These are phyloP conservation scores for Polytrichum formosum DNA, from an alignment of 225 moss, liverwort and hornwort genomes.

Conservation along the genomic window DNA sequence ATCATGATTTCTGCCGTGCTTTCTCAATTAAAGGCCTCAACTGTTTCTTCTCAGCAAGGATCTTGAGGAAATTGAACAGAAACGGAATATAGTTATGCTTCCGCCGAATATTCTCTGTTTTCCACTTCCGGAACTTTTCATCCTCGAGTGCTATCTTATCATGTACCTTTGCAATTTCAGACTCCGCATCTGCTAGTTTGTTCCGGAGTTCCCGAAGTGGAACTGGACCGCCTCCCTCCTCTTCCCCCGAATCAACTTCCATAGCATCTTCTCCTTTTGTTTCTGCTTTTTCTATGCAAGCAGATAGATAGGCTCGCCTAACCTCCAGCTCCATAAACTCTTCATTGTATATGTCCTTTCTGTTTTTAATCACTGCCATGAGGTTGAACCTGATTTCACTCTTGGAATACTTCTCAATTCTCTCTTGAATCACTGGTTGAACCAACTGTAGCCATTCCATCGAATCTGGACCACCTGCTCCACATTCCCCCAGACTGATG, in stretches of 20 bases:
- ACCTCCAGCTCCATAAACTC: constrained; percentile 66
- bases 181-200: constrained; percentile 52
- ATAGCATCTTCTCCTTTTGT: constrained; percentile 48
- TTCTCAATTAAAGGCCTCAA: constrained; percentile 89
- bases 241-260: constrained; percentile 71
- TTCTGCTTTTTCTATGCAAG: constrained; percentile 53
- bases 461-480: constrained; percentile 49
- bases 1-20: constrained; percentile 84
- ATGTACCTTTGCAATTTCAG: constrained; percentile 56
- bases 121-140: constrained; percentile 87
- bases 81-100: constrained; percentile 99
- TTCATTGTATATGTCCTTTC: constrained; percentile 77
- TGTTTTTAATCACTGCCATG: constrained; percentile 91
- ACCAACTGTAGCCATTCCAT: constrained; percentile 93
- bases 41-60: constrained; percentile 98
- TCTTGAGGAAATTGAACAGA: constrained; percentile 90
- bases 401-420: constrained; percentile 86
- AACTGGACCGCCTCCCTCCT: constrained; percentile 18
- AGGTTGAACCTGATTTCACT: constrained; percentile 98
- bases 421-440: constrained; percentile 95
- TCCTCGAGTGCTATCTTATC: constrained; percentile 82
- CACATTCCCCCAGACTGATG: constrained; percentile 79
- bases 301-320: constrained; percentile 55
- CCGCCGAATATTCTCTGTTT: constrained; percentile 87
- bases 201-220: constrained; percentile 40